These are phyloP conservation scores for Colletotrichum lindemuthianum DNA, from an alignment of 2,329 filamentous ascomycete genomes.

Conservation along the genomic window DNA sequence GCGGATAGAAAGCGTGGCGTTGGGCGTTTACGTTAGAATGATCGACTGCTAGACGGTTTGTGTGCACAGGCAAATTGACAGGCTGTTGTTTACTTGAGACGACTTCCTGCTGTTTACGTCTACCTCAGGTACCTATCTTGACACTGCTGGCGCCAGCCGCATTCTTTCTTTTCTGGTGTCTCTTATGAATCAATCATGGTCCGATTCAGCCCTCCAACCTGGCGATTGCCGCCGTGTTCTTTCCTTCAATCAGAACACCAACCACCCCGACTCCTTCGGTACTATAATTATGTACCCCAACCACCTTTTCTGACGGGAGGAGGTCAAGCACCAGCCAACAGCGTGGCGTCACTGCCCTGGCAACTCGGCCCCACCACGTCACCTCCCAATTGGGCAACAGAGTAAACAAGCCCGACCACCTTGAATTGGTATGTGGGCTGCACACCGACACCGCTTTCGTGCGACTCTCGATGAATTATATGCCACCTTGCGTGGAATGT, in stretches of 20 bases:
- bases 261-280: not conserved
- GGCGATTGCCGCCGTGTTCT: no score
- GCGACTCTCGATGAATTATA: slow-evolving; percentile 51
- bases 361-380: slow-evolving; percentile 36
- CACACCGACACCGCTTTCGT: slow-evolving; percentile 50
- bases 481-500: slow-evolving; percentile 52
- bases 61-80: slow-evolving; percentile 9
- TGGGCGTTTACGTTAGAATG: slow-evolving; percentile 20
- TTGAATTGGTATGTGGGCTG: slow-evolving; percentile 36
- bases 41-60: slow-evolving; percentile 11
- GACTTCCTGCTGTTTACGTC: no score
- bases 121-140: no score
- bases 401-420: slow-evolving; percentile 38
- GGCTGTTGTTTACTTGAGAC: slow-evolving; percentile 7
- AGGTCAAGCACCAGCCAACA: slow-evolving; percentile 17
- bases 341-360: slow-evolving; percentile 36
- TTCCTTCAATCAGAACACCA: no score
- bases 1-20: slow-evolving; percentile 21
- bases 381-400: slow-evolving; percentile 35
- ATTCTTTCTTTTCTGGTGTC: no score
- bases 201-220: no score
- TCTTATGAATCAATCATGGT: no score
- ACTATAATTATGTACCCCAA: not conserved
- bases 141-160: no score
- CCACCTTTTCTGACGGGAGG: not conserved